Percentiles rank a stretch among this genome's conserved stretches.
Evolutionary conservation across 1,139 yeast species (phyloP).

Genomic region (Diutina sp.): DNA sequence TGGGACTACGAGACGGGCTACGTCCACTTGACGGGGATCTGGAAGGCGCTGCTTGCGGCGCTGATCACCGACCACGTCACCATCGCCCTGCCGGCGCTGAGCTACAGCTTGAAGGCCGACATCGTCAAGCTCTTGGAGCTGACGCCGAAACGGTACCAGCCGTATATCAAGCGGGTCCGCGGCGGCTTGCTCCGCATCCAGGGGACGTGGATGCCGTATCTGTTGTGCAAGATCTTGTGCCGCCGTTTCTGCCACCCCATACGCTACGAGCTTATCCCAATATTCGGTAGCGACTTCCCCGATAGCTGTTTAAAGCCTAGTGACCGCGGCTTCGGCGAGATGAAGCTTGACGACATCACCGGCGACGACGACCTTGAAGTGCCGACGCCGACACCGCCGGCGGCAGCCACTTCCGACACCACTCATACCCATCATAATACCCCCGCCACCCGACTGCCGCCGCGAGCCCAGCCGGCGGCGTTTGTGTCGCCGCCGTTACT

Average conservation of each 20-base stretch:
- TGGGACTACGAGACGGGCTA: constrained; percentile 88
- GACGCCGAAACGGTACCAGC: constrained; percentile 54
- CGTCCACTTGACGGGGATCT: constrained; percentile 82
- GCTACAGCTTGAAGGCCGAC: constrained; percentile 47
- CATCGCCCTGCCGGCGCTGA: neutral
- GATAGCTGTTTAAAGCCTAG: constrained; percentile 53
- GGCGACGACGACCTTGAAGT: neutral
- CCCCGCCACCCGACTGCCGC: neutral
- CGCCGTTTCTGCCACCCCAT: constrained; percentile 67
- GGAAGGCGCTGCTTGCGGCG: constrained; percentile 54
- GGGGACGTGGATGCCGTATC: constrained; percentile 87
- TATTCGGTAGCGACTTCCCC: constrained; percentile 70
- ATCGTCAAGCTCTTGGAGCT: constrained; percentile 64
- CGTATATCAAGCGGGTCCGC: constrained; percentile 59
- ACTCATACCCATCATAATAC: neutral
- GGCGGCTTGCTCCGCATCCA: constrained; percentile 91
- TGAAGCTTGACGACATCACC: constrained; percentile 23
- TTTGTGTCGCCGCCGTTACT: neutral
- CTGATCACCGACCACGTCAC: neutral
- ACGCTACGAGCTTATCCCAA: constrained; percentile 62
- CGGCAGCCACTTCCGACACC: neutral
- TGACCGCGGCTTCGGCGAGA: constrained; percentile 59
- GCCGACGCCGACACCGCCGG: neutral
- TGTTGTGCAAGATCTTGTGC: constrained; percentile 57
- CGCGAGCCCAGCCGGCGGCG: neutral